Evolutionary conservation across 345 rosid genomes (phyloP).

Genomic region (Boechera stricta): DNA sequence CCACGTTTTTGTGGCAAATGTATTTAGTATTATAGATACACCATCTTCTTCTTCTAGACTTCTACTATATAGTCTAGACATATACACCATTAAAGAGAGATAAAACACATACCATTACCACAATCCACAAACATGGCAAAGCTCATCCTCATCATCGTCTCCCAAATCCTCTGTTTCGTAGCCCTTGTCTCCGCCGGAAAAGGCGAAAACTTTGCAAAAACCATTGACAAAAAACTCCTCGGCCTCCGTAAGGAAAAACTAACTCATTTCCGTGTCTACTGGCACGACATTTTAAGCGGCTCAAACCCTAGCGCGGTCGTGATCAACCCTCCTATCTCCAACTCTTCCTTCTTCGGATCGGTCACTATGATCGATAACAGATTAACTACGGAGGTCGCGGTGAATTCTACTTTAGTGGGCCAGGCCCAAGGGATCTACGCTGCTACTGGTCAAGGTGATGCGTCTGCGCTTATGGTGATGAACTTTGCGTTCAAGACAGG

Average conservation of each 20-base stretch:
- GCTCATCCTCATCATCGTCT: constrained; percentile 35
- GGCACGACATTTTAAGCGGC: constrained; percentile 64
- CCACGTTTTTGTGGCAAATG: background rate
- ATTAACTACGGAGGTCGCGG: constrained; percentile 44
- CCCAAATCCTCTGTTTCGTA: constrained; percentile 25
- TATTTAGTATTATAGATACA: background rate
- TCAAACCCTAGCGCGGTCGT: constrained; percentile 44
- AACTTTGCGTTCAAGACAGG: constrained; percentile 54
- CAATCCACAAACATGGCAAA: constrained; percentile 34
- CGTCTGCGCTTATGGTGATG: constrained; percentile 50
- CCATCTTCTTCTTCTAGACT: background rate
- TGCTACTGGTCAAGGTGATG: constrained; percentile 41
- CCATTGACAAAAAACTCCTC: constrained; percentile 13
- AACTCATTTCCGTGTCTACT: constrained; percentile 53
- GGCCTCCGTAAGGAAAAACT: constrained; percentile 52
- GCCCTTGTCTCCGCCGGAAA: constrained; percentile 23
- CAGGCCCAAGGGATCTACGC: constrained; percentile 57
- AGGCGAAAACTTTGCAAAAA: constrained; percentile 18
- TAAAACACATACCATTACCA: background rate
- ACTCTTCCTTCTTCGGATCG: constrained; percentile 47
- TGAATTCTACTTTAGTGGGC: constrained; percentile 50
- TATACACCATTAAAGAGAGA: constrained; percentile 4
- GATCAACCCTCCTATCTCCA: constrained; percentile 41
- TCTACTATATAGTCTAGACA: background rate
- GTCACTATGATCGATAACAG: constrained; percentile 52